Conservation (phyloP, 768 basidiomycete species). For the Myochromella boudieri region DNA sequence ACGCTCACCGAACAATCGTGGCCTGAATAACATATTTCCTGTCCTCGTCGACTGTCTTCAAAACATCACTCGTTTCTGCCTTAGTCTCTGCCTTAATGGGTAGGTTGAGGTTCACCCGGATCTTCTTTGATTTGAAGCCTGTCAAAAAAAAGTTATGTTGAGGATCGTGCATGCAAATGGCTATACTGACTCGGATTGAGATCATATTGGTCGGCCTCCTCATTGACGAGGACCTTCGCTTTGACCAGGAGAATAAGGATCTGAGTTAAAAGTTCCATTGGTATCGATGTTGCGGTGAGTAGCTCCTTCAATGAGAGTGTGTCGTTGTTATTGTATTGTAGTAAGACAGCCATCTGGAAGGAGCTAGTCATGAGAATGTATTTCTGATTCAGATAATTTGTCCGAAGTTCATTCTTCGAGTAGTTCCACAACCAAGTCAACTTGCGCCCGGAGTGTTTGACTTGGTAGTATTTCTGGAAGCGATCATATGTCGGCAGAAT, state of each 20-base stretch:
- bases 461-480: slow-evolving; percentile 91
- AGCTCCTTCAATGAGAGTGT: slow-evolving; percentile 80
- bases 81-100: slow-evolving; percentile 95
- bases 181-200: slow-evolving; percentile 66
- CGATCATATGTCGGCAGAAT: slow-evolving; percentile 86
- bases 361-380: slow-evolving; percentile 95
- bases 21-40: slow-evolving; percentile 96
- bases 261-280: slow-evolving; percentile 77
- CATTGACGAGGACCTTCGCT: slow-evolving; percentile 85
- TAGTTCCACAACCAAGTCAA: slow-evolving; percentile 99
- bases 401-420: slow-evolving; percentile 93
- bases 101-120: slow-evolving; percentile 85
- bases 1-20: slow-evolving; percentile 78
- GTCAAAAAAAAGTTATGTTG: background rate
- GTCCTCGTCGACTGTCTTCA: slow-evolving; percentile 96
- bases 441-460: slow-evolving; percentile 92
- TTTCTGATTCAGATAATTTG: slow-evolving; percentile 91
- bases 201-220: slow-evolving; percentile 89
- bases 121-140: slow-evolving; percentile 95
- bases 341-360: slow-evolving; percentile 92
- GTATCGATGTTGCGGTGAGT: slow-evolving; percentile 72
- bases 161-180: background rate
- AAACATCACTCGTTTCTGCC: slow-evolving; percentile 83
- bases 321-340: slow-evolving; percentile 93
- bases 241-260: slow-evolving; percentile 75